These are phyloP conservation scores for Ascochyta fabae DNA, from an alignment of 2,329 filamentous ascomycete species.

Conservation along the genomic window DNA sequence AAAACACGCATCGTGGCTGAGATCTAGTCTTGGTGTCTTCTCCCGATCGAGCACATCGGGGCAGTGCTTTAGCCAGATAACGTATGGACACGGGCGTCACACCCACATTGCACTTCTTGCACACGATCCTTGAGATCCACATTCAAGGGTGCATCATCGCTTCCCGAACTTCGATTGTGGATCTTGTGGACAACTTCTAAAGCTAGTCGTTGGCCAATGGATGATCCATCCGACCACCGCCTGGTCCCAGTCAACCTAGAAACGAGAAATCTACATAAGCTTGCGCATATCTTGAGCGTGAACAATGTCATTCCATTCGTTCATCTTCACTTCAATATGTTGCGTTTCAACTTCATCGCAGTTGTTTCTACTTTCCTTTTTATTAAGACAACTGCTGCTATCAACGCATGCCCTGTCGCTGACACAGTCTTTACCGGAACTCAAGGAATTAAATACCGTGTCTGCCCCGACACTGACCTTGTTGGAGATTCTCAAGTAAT, in stretches of 20 bases:
- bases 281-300: background rate
- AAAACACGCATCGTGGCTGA: conserved; percentile 3
- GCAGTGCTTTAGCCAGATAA: background rate
- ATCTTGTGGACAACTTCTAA: background rate
- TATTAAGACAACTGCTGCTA: conserved; percentile 21
- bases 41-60: background rate
- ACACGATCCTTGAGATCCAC: background rate
- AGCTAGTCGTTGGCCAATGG: conserved; percentile 1
- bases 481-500: conserved; percentile 21
- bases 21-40: background rate
- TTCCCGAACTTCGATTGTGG: conserved; percentile 6
- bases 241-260: too few species aligned
- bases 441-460: conserved; percentile 28
- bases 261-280: conserved; percentile 1
- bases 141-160: background rate
- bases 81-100: background rate
- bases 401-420: conserved; percentile 30
- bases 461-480: conserved; percentile 31
- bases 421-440: conserved; percentile 30
- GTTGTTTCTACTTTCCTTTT: conserved; percentile 25
- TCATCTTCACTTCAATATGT: conserved; percentile 18
- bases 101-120: background rate
- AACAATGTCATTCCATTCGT: background rate
- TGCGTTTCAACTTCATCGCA: conserved; percentile 18
- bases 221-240: background rate